These are phyloP conservation scores for Cladochytrium tenue DNA, from an alignment of 371 early-diverging fungal species.

Conservation along the genomic window DNA sequence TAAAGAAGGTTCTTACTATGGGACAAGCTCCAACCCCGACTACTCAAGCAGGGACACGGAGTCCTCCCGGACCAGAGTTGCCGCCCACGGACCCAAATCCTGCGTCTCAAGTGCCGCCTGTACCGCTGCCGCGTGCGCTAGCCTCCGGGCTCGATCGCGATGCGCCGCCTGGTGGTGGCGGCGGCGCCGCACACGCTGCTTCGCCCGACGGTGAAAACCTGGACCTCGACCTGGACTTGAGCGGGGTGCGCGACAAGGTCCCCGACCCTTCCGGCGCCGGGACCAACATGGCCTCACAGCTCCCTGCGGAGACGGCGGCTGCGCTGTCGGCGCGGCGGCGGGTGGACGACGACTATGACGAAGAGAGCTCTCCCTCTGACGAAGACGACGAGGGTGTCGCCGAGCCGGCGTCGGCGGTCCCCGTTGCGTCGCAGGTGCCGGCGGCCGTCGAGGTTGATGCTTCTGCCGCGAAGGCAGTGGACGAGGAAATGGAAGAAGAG, in stretches of 20 bases:
- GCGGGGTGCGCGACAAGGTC: neutral
- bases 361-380: neutral
- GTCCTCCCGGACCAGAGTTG: conserved; percentile 1
- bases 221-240: conserved; percentile 1
- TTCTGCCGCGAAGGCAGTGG: neutral
- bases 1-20: too few relatives aligned
- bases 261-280: neutral
- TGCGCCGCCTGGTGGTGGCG: neutral
- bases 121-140: neutral
- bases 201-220: conserved; percentile 1
- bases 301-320: neutral
- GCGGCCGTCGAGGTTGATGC: neutral
- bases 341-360: neutral
- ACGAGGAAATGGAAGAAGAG: conserved; percentile 11
- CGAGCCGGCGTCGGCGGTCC: neutral
- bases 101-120: neutral
- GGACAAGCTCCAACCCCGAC: neutral
- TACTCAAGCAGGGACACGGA: neutral
- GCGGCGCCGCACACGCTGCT: neutral
- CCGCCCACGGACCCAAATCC: neutral
- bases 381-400: too few relatives aligned
- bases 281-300: neutral
- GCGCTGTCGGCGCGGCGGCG: neutral
- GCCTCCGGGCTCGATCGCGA: neutral
- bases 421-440: neutral